Evolutionary conservation across 495 filamentous ascomycete genomes (phyloP).

Genomic region (Friedmanniomyces endolithicus): DNA sequence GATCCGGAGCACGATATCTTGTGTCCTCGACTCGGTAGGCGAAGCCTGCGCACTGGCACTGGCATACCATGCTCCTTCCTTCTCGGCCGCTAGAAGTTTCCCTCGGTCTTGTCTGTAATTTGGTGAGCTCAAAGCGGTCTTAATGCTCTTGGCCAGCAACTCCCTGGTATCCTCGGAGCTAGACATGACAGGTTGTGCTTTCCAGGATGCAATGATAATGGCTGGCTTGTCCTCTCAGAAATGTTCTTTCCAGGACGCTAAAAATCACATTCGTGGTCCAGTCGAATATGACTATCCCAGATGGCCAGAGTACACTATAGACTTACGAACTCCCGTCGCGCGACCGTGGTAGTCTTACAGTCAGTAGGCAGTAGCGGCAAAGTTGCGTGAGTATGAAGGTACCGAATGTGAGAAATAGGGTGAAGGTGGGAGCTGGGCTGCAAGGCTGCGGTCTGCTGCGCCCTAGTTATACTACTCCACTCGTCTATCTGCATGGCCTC

Average conservation of each 20-base stretch:
- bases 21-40: slow-evolving; percentile 17
- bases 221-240: not conserved
- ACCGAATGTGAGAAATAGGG: too few species aligned
- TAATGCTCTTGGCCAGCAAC: not conserved
- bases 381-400: too few species aligned
- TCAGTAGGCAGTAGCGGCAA: too few species aligned
- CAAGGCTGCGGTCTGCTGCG: too few species aligned
- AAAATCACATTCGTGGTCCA: too few species aligned
- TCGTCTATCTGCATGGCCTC: too few species aligned
- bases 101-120: not conserved
- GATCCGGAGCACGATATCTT: slow-evolving; percentile 21
- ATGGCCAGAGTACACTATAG: too few species aligned
- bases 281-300: too few species aligned
- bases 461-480: too few species aligned
- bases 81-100: slow-evolving; percentile 19
- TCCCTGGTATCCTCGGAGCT: not conserved
- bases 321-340: too few species aligned
- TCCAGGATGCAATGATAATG: not conserved
- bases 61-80: slow-evolving; percentile 19
- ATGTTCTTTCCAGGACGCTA: not conserved
- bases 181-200: not conserved
- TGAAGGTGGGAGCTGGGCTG: too few species aligned
- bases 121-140: not conserved
- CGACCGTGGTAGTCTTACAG: too few species aligned
- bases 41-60: slow-evolving; percentile 16